Percentiles rank a stretch among this genome's conserved stretches.
Conservation (phyloP, 331 rosid species). For the Malus hybrid region DNA sequence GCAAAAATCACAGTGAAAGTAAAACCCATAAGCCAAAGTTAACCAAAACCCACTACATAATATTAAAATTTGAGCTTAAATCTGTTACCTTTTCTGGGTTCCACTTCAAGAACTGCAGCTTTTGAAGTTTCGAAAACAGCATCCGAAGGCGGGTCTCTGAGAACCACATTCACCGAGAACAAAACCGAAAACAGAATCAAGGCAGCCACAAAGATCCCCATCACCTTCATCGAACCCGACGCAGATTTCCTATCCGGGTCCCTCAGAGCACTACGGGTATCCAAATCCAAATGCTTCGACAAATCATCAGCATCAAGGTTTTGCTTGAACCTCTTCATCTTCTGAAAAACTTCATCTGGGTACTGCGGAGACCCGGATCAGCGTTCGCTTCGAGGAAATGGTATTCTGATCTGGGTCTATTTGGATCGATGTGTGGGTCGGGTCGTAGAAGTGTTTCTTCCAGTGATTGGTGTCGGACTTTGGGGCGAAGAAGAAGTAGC, state of each 20-base stretch:
- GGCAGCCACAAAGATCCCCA: conserved; percentile 48
- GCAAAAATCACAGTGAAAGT: background rate
- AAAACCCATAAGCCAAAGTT: background rate
- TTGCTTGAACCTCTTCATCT: conserved; percentile 44
- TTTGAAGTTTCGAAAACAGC: conserved; percentile 30
- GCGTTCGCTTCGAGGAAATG: background rate
- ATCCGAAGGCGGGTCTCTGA: conserved; percentile 66
- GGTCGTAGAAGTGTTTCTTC: background rate
- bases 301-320: conserved; percentile 16
- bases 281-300: conserved; percentile 18
- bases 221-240: conserved; percentile 35
- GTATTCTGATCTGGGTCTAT: conserved; percentile 13
- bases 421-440: background rate
- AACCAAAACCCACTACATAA: background rate
- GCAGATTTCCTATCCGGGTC: conserved; percentile 28
- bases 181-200: conserved; percentile 53
- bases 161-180: conserved; percentile 59
- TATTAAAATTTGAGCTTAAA: background rate
- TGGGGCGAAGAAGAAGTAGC: background rate
- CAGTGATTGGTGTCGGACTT: background rate
- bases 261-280: conserved; percentile 16
- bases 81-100: conserved; percentile 27
- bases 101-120: conserved; percentile 19
- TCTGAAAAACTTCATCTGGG: conserved; percentile 34
- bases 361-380: background rate